Base-by-base conservation (phyloP, 768 basidiomycete genomes). In the Flagelloscypha sp. region DNA sequence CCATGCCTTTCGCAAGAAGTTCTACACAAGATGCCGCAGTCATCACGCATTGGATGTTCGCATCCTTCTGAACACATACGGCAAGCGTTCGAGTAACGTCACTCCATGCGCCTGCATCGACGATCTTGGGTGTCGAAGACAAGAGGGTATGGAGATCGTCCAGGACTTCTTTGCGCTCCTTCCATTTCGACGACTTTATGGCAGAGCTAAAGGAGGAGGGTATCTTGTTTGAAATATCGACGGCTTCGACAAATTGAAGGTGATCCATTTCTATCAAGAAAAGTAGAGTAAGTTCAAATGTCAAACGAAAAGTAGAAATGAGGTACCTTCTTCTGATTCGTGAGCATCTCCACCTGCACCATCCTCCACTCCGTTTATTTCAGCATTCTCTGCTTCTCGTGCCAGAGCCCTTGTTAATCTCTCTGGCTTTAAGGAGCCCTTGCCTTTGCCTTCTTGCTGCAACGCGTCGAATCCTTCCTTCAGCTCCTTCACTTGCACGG, bases 41-140 rank as follows among this genome's bases (percentile, higher is more conserved):
- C 46, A 87, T 84, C 33, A 99, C 95, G 54, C 93, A 97, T 47
- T 87, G 88, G 50, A 99, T 81, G 57, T 98, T 99, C 20, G 90
- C 82, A 54, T 99, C 95, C 41, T 73, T 74, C 36, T 86, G 77
- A 48, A 95, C 79, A 40, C 90, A 79, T 13, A 69, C 62, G 0
- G 87, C 88, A 12, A 99, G 61, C 3, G 83, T 78, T 47, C 76
- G 80, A 6, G 76, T 66, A 13, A 95, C 60, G 20, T 92, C 85
- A 4, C 68, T 74, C 3, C 95, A 66, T 49, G 86, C 86, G 6
- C 81, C 63, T 2, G 79, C 68, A 48, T 94, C 90, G 48, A 79
- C 79, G 48, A 97, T 84, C 38, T 79, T 74, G 9, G 82, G 79
- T 3, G 81, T 71, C 6, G 75, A 62, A 35, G 73, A 72, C 20